Evolutionary conservation across 108 stramenopile species (phyloP), one percentile per base, ranked within the genome.

Genomic region (Conticribra weissflogii): DNA sequence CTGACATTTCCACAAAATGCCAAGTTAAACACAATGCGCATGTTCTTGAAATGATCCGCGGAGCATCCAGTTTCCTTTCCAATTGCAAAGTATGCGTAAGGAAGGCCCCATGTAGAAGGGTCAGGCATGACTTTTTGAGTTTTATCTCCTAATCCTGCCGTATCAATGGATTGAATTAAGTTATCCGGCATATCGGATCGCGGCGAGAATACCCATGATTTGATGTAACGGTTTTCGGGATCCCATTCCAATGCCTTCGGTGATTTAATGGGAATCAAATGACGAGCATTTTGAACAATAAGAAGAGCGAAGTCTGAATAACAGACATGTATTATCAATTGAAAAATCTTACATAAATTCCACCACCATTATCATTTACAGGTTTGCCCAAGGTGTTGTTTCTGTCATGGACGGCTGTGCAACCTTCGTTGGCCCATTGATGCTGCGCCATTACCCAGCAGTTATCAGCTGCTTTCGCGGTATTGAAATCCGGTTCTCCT

Each of bases 361-460:
- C 96, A 16, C 96, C 96, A 54, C 96, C 96, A 51, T 85, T 79
- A 30, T 82, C 84, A 74, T 96, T 96, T 41, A 96, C 74, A 19
- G 89, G 90, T 15, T 52, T 67, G 8, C 96, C 96, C 32, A 94
- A 45, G 0, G 91, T 87, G 41, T 74, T 82, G n/a, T 85, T 85
- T 0, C 83, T 59, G 1, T 81, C 55, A 49, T 83, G 80, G 9
- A 93, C 85, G 9, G 88, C 90, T 12, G 94, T 93, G 68, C 96
- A 96, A 23, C 96, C 96, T 64, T 96, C 91, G 74, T 96, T 96
- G n/a, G 87, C 74, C 96, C 96, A 96, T 78, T 96, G 96, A 77
- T 96, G 89, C n/a, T 81, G 88, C 33, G 90, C 92, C 74, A 90
- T 92, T 0, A 89, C 88, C 81, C 83, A 94, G 71, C 96, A 96